Conservation (phyloP, 257 asterid genomes). For the Linderniella brevidens region DNA sequence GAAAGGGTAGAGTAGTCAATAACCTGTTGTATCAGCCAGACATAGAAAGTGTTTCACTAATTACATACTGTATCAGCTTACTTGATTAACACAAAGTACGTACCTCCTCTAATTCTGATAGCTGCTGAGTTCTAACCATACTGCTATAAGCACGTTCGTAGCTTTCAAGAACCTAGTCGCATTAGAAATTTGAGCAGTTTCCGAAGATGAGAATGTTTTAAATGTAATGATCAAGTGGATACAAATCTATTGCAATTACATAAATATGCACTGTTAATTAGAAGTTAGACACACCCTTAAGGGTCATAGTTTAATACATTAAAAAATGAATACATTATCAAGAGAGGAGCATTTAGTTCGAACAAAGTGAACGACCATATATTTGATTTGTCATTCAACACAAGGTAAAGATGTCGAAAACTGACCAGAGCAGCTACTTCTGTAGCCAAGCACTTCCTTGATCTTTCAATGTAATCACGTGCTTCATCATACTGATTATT, state of each 20-base stretch:
- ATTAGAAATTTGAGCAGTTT: background rate
- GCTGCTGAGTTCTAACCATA: conserved; percentile 96
- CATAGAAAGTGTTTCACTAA: no score
- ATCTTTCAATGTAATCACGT: conserved; percentile 87
- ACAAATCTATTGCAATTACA: no score
- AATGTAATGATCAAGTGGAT: no score
- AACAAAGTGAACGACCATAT: no score
- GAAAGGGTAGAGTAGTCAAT: conserved; percentile 93
- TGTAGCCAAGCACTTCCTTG: conserved; percentile 91
- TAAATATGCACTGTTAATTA: no score
- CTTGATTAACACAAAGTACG: background rate
- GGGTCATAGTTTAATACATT: no score
- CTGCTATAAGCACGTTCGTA: conserved; percentile 97
- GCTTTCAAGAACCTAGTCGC: conserved; percentile 84
- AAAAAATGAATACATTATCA: no score
- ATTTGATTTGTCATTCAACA: no score
- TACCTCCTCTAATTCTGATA: conserved; percentile 97
- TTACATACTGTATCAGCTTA: no score
- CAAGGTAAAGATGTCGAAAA: background rate
- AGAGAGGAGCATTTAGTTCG: no score
- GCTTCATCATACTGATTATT: conserved; percentile 80
- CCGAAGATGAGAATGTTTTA: no score
- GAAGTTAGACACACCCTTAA: no score
- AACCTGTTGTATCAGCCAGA: conserved; percentile 27
- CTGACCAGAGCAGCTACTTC: conserved; percentile 98